Evolutionary conservation across 768 basidiomycete species (phyloP), one percentile per base, ranked within the genome.

Genomic region (Pleurotus tuber-regium): DNA sequence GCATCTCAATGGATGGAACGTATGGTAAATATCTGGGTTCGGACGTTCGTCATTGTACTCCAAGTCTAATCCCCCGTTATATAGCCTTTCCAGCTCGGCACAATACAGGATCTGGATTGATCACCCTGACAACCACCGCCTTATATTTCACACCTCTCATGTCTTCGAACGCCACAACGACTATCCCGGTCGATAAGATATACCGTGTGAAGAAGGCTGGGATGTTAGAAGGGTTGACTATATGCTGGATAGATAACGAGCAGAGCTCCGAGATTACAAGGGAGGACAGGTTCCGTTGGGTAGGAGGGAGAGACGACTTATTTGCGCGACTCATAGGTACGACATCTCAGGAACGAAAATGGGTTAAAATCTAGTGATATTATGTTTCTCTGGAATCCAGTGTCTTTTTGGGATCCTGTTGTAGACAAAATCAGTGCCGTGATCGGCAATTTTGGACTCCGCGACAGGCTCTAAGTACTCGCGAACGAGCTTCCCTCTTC

Each of bases 31-130:
- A n/a, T n/a, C n/a, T n/a, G n/a, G n/a, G n/a, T n/a, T n/a, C n/a
- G n/a, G n/a, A n/a, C n/a, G n/a, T n/a, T n/a, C n/a, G n/a, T n/a
- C n/a, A n/a, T n/a, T n/a, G n/a, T n/a, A n/a, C n/a, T n/a, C n/a
- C n/a, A n/a, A n/a, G n/a, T n/a, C n/a, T n/a, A n/a, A n/a, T n/a
- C n/a, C n/a, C n/a, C n/a, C n/a, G n/a, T n/a, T 28, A 51, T 48
- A 24, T 44, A 87, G 86, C 79, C 1, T 87, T 79, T 64, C 75
- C 83, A 46, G 82, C 82, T 35, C 82, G 86, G 52, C 71, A 78
- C 49, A 67, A 67, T 40, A 74, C 80, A 23, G 64, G 67, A 4
- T 80, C 82, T 1, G 86, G 86, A 1, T 61, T 86, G 35, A 77
- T 87, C 44, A 85, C 82, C 19, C 51, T 87, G 52, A 81, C 82